Base-by-base conservation (phyloP, 164 flowering plant species). In the Kingdonia uniflora region DNA sequence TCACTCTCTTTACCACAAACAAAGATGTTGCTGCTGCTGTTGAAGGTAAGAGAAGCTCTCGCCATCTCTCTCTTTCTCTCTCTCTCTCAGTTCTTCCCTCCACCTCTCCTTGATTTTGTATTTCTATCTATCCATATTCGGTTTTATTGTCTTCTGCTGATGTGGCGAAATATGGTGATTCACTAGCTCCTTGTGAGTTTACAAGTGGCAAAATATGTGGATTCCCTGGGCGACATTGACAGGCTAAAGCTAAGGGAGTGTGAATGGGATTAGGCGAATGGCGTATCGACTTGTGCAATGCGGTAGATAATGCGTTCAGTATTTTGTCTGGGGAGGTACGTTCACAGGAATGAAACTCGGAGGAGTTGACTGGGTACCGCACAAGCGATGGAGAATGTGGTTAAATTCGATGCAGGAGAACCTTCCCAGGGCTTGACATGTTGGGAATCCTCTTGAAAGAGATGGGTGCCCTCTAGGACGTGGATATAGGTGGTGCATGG, bases 11-110 rank as follows among this genome's bases (percentile, higher is more conserved):
- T n/a, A n/a, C n/a, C n/a, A n/a, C 59, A 40, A 71, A 14, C 17
- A 20, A 19, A 17, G 16, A 17, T 37, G 40, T 13, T 37, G 40
- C 7, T 37, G n/a, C n/a, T n/a, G n/a, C n/a, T n/a, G n/a, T n/a
- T n/a, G 40, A 7, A 6, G 61, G 19, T 51, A n/a, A n/a, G n/a
- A n/a, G n/a, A n/a, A n/a, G 56, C 63, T 54, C 69, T 20, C 76
- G 65, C 69, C 81, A 67, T 67, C 19, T 41, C 33, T 24, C 45
- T 33, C 19, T 26, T 59, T 21, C 56, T 29, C 52, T 29, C 19
- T 16, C 51, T 29, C 51, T 21, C 64, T 20, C 55, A 25, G 5
- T 14, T 26, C 19, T 21, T 11, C 11, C 22, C 42, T 49, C 17
- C 15, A 17, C 15, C 11, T 47, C 51, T 15, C 14, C 40, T 13